Evolutionary conservation across 2,329 filamentous ascomycete genomes (phyloP).

Genomic region (Microcera coccophila): DNA sequence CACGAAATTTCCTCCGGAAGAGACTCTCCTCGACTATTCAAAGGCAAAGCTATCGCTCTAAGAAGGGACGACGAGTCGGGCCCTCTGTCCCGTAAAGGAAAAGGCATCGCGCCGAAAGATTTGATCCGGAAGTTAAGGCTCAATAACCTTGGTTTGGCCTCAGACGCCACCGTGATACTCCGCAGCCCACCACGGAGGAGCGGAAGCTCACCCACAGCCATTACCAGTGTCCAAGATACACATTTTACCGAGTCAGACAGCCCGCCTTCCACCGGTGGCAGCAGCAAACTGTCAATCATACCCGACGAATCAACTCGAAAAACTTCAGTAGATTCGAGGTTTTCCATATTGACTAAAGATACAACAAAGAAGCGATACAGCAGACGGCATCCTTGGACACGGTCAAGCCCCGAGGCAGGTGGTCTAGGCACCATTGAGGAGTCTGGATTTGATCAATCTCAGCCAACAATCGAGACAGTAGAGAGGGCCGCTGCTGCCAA

Average conservation of each 20-base stretch:
- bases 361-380: conserved; percentile 24
- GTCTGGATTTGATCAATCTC: conserved; percentile 19
- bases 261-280: conserved; percentile 26
- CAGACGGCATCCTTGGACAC: conserved; percentile 33
- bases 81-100: conserved; percentile 4
- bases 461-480: conserved; percentile 53
- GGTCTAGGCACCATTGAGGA: conserved; percentile 36
- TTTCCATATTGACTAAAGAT: conserved; percentile 21
- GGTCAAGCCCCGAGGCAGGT: conserved; percentile 34
- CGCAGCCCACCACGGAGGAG: conserved; percentile 17
- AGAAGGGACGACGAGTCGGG: background rate
- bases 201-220: conserved; percentile 26
- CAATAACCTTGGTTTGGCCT: conserved; percentile 21
- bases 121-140: conserved; percentile 26
- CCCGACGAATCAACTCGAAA: conserved; percentile 30
- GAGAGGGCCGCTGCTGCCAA: conserved; percentile 79
- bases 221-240: conserved; percentile 13
- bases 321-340: conserved; percentile 33
- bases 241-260: conserved; percentile 21
- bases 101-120: conserved; percentile 20
- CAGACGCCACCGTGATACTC: conserved; percentile 30
- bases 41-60: conserved; percentile 1
- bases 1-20: conserved; percentile 11
- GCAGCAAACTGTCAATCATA: conserved; percentile 21
- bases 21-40: background rate